Conservation (phyloP, 805 yeast species). For the Clavispora phyllophila region DNA sequence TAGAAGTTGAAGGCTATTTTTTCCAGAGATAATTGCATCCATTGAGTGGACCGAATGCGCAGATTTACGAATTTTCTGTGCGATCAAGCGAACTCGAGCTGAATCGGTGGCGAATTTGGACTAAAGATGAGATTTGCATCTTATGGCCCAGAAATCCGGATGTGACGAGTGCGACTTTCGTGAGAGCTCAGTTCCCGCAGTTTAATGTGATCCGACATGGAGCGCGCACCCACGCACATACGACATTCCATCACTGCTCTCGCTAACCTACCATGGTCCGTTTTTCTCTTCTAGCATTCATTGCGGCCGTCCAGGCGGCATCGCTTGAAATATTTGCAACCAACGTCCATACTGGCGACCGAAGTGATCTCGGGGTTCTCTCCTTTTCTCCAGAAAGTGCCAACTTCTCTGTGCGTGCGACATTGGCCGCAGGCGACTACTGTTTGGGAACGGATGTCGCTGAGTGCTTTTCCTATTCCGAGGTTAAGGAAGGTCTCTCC, state of each 20-base stretch:
- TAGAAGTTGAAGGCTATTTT: too few relatives aligned
- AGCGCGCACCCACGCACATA: background rate
- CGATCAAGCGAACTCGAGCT: too few relatives aligned
- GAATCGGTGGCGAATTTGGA: too few relatives aligned
- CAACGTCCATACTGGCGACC: background rate
- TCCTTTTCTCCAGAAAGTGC: slow-evolving; percentile 1
- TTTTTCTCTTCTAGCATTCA: background rate
- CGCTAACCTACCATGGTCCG: background rate
- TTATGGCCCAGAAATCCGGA: too few relatives aligned
- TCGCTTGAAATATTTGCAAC: background rate
- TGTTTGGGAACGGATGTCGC: slow-evolving; percentile 32
- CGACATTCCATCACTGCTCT: background rate
- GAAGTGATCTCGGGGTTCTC: slow-evolving; percentile 12
- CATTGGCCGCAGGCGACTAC: slow-evolving; percentile 10
- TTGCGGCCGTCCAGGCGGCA: background rate
- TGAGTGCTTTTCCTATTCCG: slow-evolving; percentile 27
- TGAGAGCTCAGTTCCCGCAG: too few relatives aligned
- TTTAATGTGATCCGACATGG: background rate
- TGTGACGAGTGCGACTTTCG: too few relatives aligned
- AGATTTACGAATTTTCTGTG: too few relatives aligned
- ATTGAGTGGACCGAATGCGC: too few relatives aligned
- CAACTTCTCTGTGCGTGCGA: slow-evolving; percentile 1
- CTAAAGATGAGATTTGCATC: too few relatives aligned
- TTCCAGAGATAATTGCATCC: too few relatives aligned
- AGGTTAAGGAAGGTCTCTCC: slow-evolving; percentile 1